phyloP scores from a whole-genome alignment of 2,329 filamentous ascomycete genomes.

The Cadophora luteo-olivacea region DNA sequence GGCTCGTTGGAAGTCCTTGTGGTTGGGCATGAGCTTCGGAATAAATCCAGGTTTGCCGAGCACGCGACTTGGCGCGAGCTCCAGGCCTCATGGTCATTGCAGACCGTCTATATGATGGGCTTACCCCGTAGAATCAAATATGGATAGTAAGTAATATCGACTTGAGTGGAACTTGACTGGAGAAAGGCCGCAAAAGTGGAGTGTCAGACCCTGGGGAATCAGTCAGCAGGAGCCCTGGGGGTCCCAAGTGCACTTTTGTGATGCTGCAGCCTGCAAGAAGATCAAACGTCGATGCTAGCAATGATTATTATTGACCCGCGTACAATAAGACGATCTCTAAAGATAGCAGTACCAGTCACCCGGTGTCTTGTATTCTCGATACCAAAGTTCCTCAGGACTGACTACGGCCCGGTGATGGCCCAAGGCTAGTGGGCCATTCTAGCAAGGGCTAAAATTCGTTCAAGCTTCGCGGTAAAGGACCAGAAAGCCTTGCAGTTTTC shows the following conservation, averaged over 20 bases:
- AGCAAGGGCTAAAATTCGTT: background rate
- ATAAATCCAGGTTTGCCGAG: background rate
- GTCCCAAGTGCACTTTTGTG: background rate
- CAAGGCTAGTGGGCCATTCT: background rate
- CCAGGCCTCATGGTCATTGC: background rate
- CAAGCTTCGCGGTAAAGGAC: background rate
- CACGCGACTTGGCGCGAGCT: background rate
- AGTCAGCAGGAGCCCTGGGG: too few species aligned
- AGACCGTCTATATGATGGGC: background rate
- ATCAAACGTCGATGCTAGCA: background rate
- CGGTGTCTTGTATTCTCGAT: background rate
- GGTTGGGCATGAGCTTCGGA: background rate
- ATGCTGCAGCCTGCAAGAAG: background rate
- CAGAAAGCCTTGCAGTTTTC: background rate
- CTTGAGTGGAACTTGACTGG: background rate
- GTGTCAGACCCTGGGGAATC: background rate
- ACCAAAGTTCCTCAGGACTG: background rate
- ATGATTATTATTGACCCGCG: background rate
- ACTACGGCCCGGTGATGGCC: background rate
- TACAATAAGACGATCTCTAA: background rate
- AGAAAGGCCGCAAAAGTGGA: background rate
- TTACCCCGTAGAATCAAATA: background rate
- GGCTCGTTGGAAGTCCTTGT: background rate
- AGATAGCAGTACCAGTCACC: conserved; percentile 6
- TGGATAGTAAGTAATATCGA: background rate